Evolutionary conservation across 352 stramenopile genomes (phyloP), one percentile per base, ranked within the genome.

Genomic region (Globisporangium canariense): DNA sequence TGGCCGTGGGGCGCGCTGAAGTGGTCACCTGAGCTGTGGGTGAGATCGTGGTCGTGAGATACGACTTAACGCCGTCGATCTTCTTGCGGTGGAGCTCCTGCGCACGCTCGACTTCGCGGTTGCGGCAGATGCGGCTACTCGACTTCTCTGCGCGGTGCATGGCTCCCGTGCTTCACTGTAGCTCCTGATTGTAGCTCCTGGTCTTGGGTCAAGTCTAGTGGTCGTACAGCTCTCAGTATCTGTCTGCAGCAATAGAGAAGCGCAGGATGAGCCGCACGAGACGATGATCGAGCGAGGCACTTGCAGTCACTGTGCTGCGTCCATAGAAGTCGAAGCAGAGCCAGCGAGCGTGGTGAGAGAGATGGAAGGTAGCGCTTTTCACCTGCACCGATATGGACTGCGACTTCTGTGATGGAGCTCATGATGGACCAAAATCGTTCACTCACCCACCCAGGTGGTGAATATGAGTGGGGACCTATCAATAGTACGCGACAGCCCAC

Each of bases 141-240:
- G 81, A 81, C 64, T 90, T 90, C 69, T 93, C 77, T 1, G 79
- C 82, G 47, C 84, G 82, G 60, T 91, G 76, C 81, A 93, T 93
- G 32, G 16, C 2, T 49, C 18, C 14, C 4, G 14, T n/a, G 13
- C 40, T 46, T 5, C 3, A 2, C 18, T 45, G 7, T 54, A 36
- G 32, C 14, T 54, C 49, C 11, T 20, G 25, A 4, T 20, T 20
- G 1, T 54, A 36, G 40, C 40, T 13, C 5, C 14, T 47, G 41
- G 41, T 49, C 43, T 49, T 49, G 4, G 43, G 2, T 22, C 18
- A 22, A 49, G 43, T 5, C 18, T 22, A 10, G 43, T 22, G 6
- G 43, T 49, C 4, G 43, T 49, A 20, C n/a, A 6, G 43, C 43
- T 1, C 43, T 49, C 18, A 49, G 43, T 22, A 22, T 22, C 43